phyloP scores from a whole-genome alignment of 345 rosid species.

The Corchorus capsularis region DNA sequence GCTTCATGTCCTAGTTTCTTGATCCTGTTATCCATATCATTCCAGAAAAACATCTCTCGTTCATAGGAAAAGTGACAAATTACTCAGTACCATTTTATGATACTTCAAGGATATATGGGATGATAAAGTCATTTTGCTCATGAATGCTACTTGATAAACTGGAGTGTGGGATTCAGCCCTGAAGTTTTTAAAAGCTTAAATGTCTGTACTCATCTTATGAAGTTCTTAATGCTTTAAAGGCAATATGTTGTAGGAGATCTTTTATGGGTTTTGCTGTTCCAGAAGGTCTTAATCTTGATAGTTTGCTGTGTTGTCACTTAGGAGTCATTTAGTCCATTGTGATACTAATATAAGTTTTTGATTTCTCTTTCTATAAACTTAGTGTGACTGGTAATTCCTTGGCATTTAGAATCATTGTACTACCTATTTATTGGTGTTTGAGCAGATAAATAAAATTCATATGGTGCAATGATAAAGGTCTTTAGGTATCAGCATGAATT shows the following conservation, averaged over 20 bases:
- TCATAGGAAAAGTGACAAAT: neutral
- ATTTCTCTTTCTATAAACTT: neutral
- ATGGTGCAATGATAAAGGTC: neutral
- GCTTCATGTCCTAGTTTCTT: neutral
- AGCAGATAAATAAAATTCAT: neutral
- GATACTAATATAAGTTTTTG: neutral
- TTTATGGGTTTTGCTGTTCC: neutral
- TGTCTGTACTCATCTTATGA: neutral
- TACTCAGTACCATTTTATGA: neutral
- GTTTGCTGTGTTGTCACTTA: constrained; percentile 1
- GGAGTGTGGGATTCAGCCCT: neutral
- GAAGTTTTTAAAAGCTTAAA: constrained; percentile 1
- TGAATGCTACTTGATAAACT: neutral
- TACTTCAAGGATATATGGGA: constrained; percentile 10
- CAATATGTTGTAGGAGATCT: neutral
- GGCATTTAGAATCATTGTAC: neutral
- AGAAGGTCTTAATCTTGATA: neutral
- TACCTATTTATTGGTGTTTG: neutral
- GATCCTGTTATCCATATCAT: neutral
- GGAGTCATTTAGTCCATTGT: neutral
- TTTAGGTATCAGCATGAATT: neutral
- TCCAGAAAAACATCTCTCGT: neutral
- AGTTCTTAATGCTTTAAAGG: neutral
- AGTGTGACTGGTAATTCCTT: neutral
- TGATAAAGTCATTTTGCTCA: neutral